phyloP scores from a whole-genome alignment of 2,329 filamentous ascomycete genomes.

The Fusarium bactridioides region DNA sequence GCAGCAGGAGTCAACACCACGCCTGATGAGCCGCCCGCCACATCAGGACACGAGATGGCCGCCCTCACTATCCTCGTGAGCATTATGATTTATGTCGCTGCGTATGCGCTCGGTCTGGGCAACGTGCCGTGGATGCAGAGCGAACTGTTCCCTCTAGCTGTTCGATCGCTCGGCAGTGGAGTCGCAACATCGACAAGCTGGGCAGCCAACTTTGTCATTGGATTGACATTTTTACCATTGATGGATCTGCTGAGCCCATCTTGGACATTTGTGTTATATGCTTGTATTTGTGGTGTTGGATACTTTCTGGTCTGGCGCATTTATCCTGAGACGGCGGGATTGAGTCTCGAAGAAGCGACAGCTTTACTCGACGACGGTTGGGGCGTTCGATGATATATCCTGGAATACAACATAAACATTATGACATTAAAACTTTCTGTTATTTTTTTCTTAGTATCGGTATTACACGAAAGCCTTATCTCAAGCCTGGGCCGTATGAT shows the following conservation, averaged over 20 bases:
- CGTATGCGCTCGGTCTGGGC: slow-evolving; percentile 86
- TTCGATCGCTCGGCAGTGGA: slow-evolving; percentile 76
- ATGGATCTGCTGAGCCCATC: slow-evolving; percentile 78
- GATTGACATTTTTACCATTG: slow-evolving; percentile 86
- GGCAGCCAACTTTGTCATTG: slow-evolving; percentile 85
- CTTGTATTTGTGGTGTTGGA: slow-evolving; percentile 71
- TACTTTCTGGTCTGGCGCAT: slow-evolving; percentile 75
- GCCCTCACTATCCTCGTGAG: slow-evolving; percentile 72
- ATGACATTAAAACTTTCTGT: neutral
- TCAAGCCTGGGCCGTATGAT: slow-evolving; percentile 1
- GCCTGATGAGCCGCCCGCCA: slow-evolving; percentile 26
- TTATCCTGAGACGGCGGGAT: slow-evolving; percentile 86
- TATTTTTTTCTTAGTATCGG: neutral
- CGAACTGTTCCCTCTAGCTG: slow-evolving; percentile 83
- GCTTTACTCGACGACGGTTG: slow-evolving; percentile 75
- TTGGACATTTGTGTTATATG: slow-evolving; percentile 86
- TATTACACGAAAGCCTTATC: slow-evolving; percentile 8
- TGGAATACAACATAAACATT: neutral
- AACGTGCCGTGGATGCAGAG: slow-evolving; percentile 97
- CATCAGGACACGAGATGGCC: slow-evolving; percentile 43
- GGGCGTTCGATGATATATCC: slow-evolving; percentile 64
- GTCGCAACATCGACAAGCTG: slow-evolving; percentile 84
- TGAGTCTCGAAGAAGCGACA: slow-evolving; percentile 83
- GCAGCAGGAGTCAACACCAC: slow-evolving; percentile 34
- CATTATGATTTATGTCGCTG: slow-evolving; percentile 83